phyloP scores from a whole-genome alignment of 2,329 filamentous ascomycete genomes.

The Penicillium sp. region DNA sequence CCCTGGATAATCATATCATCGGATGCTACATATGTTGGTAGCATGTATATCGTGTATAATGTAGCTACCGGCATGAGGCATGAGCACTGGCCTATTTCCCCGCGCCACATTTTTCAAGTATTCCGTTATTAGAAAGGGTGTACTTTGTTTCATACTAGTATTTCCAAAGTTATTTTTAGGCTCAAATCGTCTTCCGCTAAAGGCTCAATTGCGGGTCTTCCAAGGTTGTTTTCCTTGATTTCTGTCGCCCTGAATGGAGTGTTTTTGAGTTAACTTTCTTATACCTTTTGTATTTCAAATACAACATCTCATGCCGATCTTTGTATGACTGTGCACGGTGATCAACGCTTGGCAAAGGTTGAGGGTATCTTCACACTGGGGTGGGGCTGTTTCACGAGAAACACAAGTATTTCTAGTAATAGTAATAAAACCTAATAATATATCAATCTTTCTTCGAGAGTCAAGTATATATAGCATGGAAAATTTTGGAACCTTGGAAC shows the following conservation, averaged over 20 bases:
- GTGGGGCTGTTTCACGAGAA: background rate
- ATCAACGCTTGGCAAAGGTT: background rate
- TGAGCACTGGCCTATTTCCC: constrained; percentile 13
- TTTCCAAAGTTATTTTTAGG: background rate
- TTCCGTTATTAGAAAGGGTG: background rate
- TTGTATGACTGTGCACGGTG: background rate
- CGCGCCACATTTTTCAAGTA: background rate
- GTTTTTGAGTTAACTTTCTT: background rate
- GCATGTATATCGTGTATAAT: background rate
- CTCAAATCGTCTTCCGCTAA: background rate
- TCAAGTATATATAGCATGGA: too few species aligned
- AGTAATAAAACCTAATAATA: background rate
- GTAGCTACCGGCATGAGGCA: background rate
- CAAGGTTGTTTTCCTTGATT: constrained; percentile 2
- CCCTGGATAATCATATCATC: constrained; percentile 9
- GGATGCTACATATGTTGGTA: background rate
- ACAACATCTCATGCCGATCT: background rate
- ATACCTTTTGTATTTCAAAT: background rate
- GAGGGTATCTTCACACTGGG: background rate
- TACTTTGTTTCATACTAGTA: background rate
- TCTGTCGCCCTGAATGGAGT: background rate
- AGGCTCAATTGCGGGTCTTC: background rate
- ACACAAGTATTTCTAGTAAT: background rate
- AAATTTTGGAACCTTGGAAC: too few species aligned
- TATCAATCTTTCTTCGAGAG: too few species aligned